Evolutionary conservation across 208 protist species (phyloP), one percentile per base, ranked within the genome.

Genomic region (Perkinsela sp.): DNA sequence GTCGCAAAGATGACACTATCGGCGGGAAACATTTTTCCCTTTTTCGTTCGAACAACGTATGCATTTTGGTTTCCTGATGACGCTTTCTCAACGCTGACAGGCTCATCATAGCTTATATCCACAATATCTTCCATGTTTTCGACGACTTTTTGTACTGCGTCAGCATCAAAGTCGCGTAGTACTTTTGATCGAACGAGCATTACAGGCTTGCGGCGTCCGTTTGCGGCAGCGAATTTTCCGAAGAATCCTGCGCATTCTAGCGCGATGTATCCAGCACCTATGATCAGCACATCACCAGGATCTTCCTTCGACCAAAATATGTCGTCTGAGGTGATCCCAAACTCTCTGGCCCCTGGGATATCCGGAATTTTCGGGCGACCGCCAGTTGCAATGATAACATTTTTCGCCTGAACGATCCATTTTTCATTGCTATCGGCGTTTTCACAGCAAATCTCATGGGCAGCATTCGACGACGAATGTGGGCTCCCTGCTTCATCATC

Each of bases 1-100:
- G 96, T 89, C 40, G 92, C 80, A n/a, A 96, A 78, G 48, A 99
- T 83, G 13, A 97, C 88, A 16, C 89, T 74, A 75, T 98, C 95
- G 67, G n/a, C n/a, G n/a, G n/a, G n/a, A n/a, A n/a, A n/a, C n/a
- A 84, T 82, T 32, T 93, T 85, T 0, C 73, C 73, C 70, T 77
- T 77, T 67, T 84, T 82, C 67, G 83, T 85, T 69, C 78, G 80
- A 71, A 88, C 81, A 67, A 88, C 89, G 1, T 77, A 78, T 28
- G 89, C 83, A 72, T 85, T 80, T 32, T 76, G 75, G 68, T 75
- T 77, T 67, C 84, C 83, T 71, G 89, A 81, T 0, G 48, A 69
- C 67, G 85, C 85, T 67, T 76, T 32, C 6, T 81, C 82, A 68
- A 93, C 77, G 68, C 76, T 81, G 28, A 81, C 77, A 32, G 84